Evolutionary conservation across 306 rosid genomes (phyloP), one percentile per base, ranked within the genome.

Genomic region (Urtica urens): DNA sequence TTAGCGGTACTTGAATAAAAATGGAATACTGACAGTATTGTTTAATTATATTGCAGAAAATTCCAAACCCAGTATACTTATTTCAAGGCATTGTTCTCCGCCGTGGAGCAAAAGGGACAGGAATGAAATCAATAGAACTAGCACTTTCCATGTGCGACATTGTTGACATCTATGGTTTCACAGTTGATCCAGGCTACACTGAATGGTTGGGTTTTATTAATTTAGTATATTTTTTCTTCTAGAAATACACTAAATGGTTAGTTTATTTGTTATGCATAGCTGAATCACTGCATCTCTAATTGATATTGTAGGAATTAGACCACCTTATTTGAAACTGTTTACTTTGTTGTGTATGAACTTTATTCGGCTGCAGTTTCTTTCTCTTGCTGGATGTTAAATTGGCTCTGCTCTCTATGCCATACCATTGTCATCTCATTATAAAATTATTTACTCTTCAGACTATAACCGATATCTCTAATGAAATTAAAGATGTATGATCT

Each of bases 41-140:
- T 51, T 58, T 49, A 48, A 45, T 71, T 55, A 41, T 63, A 15
- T 59, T 70, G 73, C 85, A 90, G 99, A 72, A 59, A 75, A 61
- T 90, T 77, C 80, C 94, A 57, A 90, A 85, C 67, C 99, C 95
- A 52, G 95, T 90, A 43, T 90, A 90, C 70, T 95, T 90, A 54
- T 90, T 90, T 75, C 99, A 90, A 81, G 99, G 99, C 15, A 85
- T 90, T 57, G 99, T 90, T 46, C 78, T 90, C 30, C 99, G 99
- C 34, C 85, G 99, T 59, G 99, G 99, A 64, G 99, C 99, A 68
- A 90, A 90, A 76, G 99, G 99, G 79, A 90, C 99, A 31, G 99
- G 99, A 63, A 90, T 90, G 99, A 90, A 90, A 70, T 84, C 99
- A 38, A 64, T 90, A 25, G 99, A 90, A 68, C 70, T 90, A 64